Base-by-base conservation (phyloP, 805 yeast species). In the Monosporozyma aerobia region DNA sequence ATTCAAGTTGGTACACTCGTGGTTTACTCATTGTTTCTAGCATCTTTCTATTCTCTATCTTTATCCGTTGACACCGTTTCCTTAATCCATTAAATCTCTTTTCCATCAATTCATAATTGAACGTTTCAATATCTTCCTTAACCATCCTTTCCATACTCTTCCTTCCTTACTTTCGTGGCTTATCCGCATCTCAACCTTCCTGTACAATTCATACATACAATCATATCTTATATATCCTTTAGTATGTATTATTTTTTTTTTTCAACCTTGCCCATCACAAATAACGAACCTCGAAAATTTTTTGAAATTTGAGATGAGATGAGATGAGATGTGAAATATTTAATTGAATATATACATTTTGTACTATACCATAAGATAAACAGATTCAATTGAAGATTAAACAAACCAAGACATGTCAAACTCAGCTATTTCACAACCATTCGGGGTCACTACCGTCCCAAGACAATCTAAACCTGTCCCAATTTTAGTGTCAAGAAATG, bases 361-460 rank as follows among this genome's bases (percentile, higher is more conserved):
- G 19, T 19, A 19, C 19, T 19, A 2, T 7, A 35, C 6, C 39
- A n/a, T 9, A 13, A 35, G 6, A 35, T 35, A 13, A n/a, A 7
- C 19, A 19, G 6, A 13, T 13, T 35, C 39, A 35, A 35, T n/a
- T 35, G 16, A 35, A 11, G 2, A 39, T 4, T 5, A n/a, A 39
- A n/a, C 29, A 41, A 23, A 9, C 44, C 6, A 37, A 8, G 19
- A 45, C 37, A 67, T 67, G 69, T 63, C 69, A 2, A 39, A 39
- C 10, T 39, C 43, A 6, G 43, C 43, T 39, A 54, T 69, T 13
- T 67, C 71, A 1, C 71, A 66, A 54, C 70, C 72, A 6, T 69
- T 69, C 19, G 62, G 68, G 50, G 57, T 69, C 16, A 60, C 69
- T 6, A 54, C 58, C 3, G 56, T 69, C n/a, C 72, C 72, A 23